Percentiles rank a stretch among this genome's conserved stretches.
Evolutionary conservation across 2,329 filamentous ascomycete species (phyloP).

Genomic region (Balansia obtecta): DNA sequence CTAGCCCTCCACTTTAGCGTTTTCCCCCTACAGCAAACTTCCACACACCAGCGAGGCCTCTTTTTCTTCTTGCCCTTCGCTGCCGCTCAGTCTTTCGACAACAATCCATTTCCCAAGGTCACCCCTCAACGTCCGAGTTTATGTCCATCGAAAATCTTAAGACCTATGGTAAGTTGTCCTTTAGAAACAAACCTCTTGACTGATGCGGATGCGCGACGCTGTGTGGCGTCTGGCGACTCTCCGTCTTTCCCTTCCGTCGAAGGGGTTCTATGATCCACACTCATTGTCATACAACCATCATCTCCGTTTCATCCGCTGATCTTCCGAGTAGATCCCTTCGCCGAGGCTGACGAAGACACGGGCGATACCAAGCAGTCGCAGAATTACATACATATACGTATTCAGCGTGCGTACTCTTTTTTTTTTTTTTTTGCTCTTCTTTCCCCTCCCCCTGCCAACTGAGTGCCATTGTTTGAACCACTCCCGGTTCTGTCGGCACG

Average conservation of each 20-base stretch:
- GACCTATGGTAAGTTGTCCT: constrained; percentile 61
- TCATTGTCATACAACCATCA: constrained; percentile 13
- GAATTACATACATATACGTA: constrained; percentile 99
- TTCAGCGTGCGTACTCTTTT: constrained; percentile 65
- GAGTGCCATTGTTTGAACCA: not conserved
- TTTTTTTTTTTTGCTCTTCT: not conserved
- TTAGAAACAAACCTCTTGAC: too few relatives aligned
- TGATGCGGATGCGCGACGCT: not conserved
- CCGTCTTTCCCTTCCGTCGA: too few relatives aligned
- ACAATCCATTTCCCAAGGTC: constrained; percentile 40
- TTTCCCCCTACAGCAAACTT: constrained; percentile 10
- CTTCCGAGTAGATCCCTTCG: constrained; percentile 78
- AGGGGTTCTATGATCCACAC: not conserved
- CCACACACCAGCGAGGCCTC: constrained; percentile 29
- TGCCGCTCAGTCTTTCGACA: constrained; percentile 20
- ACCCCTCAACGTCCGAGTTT: constrained; percentile 66
- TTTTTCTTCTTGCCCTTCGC: constrained; percentile 35
- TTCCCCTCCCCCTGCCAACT: too few relatives aligned
- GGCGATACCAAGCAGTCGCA: constrained; percentile 90
- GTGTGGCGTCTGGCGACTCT: not conserved
- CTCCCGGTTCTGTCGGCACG: not conserved
- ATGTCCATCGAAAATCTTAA: constrained; percentile 99
- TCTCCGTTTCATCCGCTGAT: not conserved
- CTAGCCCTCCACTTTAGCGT: constrained; percentile 4
- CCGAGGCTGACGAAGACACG: constrained; percentile 99